These are phyloP conservation scores for Maudiozyma bulderi DNA, from an alignment of 805 yeast species.

Conservation along the genomic window DNA sequence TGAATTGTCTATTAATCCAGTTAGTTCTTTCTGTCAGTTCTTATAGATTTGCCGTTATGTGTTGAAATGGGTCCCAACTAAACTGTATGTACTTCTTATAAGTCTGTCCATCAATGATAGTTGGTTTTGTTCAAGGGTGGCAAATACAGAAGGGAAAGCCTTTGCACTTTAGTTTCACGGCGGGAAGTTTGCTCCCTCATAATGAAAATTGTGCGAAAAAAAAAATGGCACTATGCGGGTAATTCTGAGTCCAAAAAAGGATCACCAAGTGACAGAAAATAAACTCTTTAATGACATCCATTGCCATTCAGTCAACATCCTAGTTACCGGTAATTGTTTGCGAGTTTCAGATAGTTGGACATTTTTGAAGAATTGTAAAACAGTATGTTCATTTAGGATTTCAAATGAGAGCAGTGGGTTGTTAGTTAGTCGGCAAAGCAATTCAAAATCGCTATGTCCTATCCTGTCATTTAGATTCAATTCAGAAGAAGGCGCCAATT, in stretches of 20 bases:
- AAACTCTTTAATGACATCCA: background rate
- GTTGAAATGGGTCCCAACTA: no score
- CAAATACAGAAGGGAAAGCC: background rate
- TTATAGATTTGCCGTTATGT: no score
- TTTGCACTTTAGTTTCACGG: no score
- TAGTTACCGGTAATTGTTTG: background rate
- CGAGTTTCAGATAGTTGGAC: background rate
- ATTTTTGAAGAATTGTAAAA: background rate
- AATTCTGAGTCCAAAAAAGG: background rate
- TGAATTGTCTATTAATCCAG: no score
- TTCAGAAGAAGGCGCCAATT: background rate
- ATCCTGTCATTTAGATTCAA: background rate
- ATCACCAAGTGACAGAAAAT: background rate
- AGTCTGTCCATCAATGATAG: no score
- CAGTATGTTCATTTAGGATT: background rate
- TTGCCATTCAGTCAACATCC: background rate
- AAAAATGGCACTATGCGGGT: background rate
- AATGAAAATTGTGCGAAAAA: background rate
- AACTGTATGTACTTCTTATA: no score
- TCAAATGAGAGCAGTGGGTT: background rate
- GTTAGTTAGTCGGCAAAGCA: background rate
- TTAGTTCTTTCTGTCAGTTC: no score
- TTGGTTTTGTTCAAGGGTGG: conserved; percentile 2
- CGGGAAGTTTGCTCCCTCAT: no score
- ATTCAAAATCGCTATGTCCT: background rate